These are phyloP conservation scores for Arthrobotrys sphaeroides DNA, from an alignment of 2,329 filamentous ascomycete species.

Conservation along the genomic window DNA sequence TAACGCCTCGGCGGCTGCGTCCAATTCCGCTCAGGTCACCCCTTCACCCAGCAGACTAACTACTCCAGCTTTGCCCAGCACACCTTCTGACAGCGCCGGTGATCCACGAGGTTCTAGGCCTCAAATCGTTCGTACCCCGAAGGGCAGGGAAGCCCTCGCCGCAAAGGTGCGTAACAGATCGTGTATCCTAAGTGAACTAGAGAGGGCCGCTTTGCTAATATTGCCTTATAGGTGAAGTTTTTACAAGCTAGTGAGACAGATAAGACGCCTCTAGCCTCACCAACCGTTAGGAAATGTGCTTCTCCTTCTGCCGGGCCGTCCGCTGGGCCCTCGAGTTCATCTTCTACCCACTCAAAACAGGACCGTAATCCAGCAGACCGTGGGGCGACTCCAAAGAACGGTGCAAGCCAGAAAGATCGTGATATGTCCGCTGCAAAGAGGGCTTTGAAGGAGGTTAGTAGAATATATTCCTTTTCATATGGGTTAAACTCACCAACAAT, in stretches of 20 bases:
- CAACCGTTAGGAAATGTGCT: too few species aligned
- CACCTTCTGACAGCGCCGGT: background rate
- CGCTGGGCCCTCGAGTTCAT: too few species aligned
- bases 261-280: too few species aligned
- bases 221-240: background rate
- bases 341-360: too few species aligned
- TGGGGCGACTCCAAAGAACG: background rate
- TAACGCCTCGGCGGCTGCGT: background rate
- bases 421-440: background rate
- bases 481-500: background rate
- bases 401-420: background rate
- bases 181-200: too few species aligned
- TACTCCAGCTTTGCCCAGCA: background rate
- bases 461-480: background rate
- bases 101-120: background rate
- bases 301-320: too few species aligned
- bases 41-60: background rate
- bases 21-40: background rate
- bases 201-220: background rate
- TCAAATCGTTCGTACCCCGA: background rate
- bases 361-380: too few species aligned
- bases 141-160: background rate
- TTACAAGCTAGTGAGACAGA: background rate
- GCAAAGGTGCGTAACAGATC: background rate
- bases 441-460: background rate